Evolutionary conservation across 768 basidiomycete genomes (phyloP).

Genomic region (Fomitopsis serialis): DNA sequence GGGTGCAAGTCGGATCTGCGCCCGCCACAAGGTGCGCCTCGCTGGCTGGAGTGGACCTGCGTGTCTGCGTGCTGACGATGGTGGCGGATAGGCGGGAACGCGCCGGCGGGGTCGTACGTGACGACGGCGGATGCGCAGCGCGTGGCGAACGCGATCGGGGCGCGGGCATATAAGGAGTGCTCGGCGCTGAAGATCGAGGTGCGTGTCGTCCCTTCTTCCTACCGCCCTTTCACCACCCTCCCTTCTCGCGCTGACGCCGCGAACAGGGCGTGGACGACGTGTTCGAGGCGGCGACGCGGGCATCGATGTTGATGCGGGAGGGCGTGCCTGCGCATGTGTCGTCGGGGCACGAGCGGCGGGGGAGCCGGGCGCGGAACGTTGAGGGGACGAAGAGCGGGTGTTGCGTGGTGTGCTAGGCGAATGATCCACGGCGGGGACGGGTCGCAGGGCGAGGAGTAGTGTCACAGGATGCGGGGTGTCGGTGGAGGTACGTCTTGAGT

Average conservation of each 20-base stretch:
- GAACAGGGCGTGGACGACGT: conserved; percentile 83
- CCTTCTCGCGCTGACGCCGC: not conserved
- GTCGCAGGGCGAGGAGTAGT: too few species aligned
- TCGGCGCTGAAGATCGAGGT: conserved; percentile 77
- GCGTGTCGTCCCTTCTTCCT: not conserved
- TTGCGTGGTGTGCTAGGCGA: conserved; percentile 59
- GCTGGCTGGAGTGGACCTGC: not conserved
- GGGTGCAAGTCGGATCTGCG: conserved; percentile 96
- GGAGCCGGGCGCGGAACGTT: conserved; percentile 20
- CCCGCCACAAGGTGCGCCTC: conserved; percentile 33
- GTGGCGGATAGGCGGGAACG: conserved; percentile 30
- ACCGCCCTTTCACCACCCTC: not conserved
- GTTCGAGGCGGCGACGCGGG: conserved; percentile 94
- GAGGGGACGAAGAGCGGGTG: conserved; percentile 48
- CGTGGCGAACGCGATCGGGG: conserved; percentile 80
- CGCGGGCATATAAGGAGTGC: conserved; percentile 92
- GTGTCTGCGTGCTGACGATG: conserved; percentile 53
- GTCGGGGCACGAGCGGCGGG: conserved; percentile 28
- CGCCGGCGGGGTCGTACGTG: conserved; percentile 39
- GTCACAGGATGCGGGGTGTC: too few species aligned
- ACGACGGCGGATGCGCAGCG: conserved; percentile 77
- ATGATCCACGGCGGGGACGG: too few species aligned
- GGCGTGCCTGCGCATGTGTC: conserved; percentile 53
- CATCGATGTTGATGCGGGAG: conserved; percentile 93
- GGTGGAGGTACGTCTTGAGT: too few species aligned